Conservation (phyloP, 2,329 filamentous ascomycete species). For the Beauveria medogensis region DNA sequence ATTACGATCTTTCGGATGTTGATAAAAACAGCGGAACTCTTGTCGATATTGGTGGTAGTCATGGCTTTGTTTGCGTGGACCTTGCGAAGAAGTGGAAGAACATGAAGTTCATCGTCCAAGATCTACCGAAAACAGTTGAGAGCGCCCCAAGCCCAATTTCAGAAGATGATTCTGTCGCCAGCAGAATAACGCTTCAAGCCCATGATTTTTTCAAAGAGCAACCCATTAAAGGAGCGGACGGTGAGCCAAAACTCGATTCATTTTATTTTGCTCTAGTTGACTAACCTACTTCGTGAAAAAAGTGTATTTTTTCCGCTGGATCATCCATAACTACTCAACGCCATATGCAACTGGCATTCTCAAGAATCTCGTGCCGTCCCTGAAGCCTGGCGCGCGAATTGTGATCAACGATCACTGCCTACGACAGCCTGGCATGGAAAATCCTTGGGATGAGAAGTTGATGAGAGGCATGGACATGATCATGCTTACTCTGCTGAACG, state of each 20-base stretch:
- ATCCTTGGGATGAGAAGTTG: slow-evolving; percentile 37
- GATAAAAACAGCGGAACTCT: slow-evolving; percentile 38
- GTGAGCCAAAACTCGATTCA: slow-evolving; percentile 20
- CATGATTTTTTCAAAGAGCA: slow-evolving; percentile 55
- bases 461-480: slow-evolving; percentile 43
- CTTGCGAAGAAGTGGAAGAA: slow-evolving; percentile 42
- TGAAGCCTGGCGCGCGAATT: slow-evolving; percentile 46
- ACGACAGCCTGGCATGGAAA: slow-evolving; percentile 29
- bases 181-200: slow-evolving; percentile 33
- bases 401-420: slow-evolving; percentile 39
- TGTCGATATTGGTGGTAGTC: slow-evolving; percentile 52
- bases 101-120: slow-evolving; percentile 48
- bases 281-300: neutral
- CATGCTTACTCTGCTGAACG: slow-evolving; percentile 44
- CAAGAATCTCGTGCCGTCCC: slow-evolving; percentile 41
- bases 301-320: slow-evolving; percentile 52
- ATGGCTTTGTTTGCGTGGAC: slow-evolving; percentile 48
- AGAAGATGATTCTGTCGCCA: slow-evolving; percentile 29
- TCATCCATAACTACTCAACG: slow-evolving; percentile 55
- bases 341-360: slow-evolving; percentile 41
- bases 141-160: slow-evolving; percentile 36
- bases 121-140: slow-evolving; percentile 40
- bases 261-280: neutral
- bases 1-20: slow-evolving; percentile 44
- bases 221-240: slow-evolving; percentile 43